phyloP scores from a whole-genome alignment of 108 stramenopile species.

The Conticribra weissflogii region DNA sequence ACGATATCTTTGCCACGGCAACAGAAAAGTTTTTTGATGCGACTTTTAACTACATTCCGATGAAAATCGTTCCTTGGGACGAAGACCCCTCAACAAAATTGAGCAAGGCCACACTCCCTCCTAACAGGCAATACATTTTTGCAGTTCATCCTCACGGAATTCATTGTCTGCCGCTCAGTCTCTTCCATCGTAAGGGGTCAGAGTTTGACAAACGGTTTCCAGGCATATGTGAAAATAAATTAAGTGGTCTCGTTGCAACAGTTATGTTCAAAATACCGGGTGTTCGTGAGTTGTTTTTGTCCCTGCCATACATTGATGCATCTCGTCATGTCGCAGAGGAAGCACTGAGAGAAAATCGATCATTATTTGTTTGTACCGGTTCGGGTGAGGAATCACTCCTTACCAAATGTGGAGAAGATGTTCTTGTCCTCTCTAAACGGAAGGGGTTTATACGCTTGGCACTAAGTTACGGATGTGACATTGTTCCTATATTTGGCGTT shows the following conservation, averaged over 20 bases:
- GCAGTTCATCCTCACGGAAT: slow-evolving; percentile 66
- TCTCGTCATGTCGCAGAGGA: slow-evolving; percentile 47
- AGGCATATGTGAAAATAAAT: slow-evolving; percentile 35
- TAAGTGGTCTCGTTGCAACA: slow-evolving; percentile 58
- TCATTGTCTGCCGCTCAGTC: slow-evolving; percentile 40
- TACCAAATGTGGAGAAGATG: slow-evolving; percentile 39
- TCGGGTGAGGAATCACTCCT: slow-evolving; percentile 52
- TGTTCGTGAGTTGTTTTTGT: slow-evolving; percentile 62
- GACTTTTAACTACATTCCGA: no score
- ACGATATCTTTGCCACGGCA: no score
- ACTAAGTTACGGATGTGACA: slow-evolving; percentile 35
- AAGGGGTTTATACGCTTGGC: slow-evolving; percentile 55
- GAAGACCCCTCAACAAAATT: no score
- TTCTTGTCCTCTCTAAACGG: slow-evolving; percentile 39
- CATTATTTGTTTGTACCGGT: slow-evolving; percentile 43
- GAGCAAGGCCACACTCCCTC: no score
- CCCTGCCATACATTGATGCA: slow-evolving; percentile 66
- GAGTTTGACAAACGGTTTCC: slow-evolving; percentile 46
- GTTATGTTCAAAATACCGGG: slow-evolving; percentile 68
- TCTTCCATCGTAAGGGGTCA: slow-evolving; percentile 25
- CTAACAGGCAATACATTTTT: slow-evolving; percentile 57
- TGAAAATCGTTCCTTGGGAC: no score
- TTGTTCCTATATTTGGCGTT: slow-evolving; percentile 49
- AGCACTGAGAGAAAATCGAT: slow-evolving; percentile 26
- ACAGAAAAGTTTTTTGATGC: no score